These are phyloP conservation scores for Boletus huronensis DNA, from an alignment of 768 basidiomycete genomes.

Conservation along the genomic window DNA sequence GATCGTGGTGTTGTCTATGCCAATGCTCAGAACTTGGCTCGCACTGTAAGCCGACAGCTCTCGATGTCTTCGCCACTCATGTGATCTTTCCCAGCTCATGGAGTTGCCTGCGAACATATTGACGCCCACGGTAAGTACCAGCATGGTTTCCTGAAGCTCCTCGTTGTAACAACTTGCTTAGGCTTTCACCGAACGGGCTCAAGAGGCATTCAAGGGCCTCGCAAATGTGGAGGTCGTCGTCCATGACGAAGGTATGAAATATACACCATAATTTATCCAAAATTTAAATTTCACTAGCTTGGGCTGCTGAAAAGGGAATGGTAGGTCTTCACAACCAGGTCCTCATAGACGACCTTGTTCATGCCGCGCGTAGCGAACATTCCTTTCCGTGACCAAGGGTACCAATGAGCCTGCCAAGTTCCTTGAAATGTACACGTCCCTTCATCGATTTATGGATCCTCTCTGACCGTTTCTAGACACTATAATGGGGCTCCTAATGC, in stretches of 20 bases:
- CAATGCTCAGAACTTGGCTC: conserved; percentile 73
- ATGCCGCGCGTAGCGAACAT: conserved; percentile 51
- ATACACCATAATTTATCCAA: not conserved
- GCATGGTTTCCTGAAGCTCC: not conserved
- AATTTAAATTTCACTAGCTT: conserved; percentile 41
- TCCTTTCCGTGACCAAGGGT: conserved; percentile 84
- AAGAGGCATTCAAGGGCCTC: conserved; percentile 61
- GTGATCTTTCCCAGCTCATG: conserved; percentile 52
- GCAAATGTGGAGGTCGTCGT: conserved; percentile 66
- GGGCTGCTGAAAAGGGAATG: conserved; percentile 86
- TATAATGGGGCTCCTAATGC: conserved; percentile 71
- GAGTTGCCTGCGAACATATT: conserved; percentile 84
- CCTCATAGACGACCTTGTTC: not conserved
- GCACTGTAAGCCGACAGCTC: conserved; percentile 49
- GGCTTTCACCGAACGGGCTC: conserved; percentile 69
- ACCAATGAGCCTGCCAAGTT: conserved; percentile 82
- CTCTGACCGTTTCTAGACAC: conserved; percentile 43
- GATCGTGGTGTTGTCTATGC: conserved; percentile 70
- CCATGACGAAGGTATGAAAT: conserved; percentile 61
- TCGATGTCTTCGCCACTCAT: not conserved
- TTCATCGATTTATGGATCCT: not conserved
- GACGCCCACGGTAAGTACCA: conserved; percentile 65
- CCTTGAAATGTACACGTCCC: conserved; percentile 65
- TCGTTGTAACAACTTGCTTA: conserved; percentile 23
- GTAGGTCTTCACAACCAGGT: conserved; percentile 33